phyloP scores from a whole-genome alignment of 2,329 filamentous ascomycete species.

The Monilinia fructigena region DNA sequence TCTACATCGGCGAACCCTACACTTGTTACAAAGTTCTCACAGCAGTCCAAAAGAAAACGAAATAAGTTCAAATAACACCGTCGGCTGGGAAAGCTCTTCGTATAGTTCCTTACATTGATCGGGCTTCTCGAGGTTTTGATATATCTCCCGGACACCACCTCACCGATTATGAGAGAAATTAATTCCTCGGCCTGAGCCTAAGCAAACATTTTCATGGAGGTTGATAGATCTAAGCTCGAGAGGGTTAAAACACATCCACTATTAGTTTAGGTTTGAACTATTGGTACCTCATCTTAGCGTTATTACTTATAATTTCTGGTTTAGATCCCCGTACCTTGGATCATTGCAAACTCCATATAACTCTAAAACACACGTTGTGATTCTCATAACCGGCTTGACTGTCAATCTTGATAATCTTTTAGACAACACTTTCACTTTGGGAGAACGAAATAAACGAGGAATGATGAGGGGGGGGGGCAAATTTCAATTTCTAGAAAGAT shows the following conservation, averaged over 20 bases:
- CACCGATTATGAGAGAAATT: background rate
- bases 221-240: conserved; percentile 4
- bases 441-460: conserved; percentile 12
- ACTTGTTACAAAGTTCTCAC: conserved; percentile 16
- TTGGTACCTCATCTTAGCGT: conserved; percentile 22
- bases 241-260: background rate
- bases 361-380: background rate
- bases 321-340: conserved; percentile 9
- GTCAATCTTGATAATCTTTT: background rate
- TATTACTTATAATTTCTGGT: conserved; percentile 2
- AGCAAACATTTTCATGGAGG: background rate
- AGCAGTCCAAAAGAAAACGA: background rate
- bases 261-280: conserved; percentile 10
- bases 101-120: background rate
- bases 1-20: conserved; percentile 1
- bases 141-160: background rate
- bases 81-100: background rate
- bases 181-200: background rate
- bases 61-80: background rate
- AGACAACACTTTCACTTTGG: background rate
- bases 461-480: conserved; percentile 1
- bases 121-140: background rate
- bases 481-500: background rate
- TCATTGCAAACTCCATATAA: background rate
- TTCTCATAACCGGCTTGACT: background rate